Evolutionary conservation across 768 basidiomycete species (phyloP).

Genomic region (Tricholoma sp.): DNA sequence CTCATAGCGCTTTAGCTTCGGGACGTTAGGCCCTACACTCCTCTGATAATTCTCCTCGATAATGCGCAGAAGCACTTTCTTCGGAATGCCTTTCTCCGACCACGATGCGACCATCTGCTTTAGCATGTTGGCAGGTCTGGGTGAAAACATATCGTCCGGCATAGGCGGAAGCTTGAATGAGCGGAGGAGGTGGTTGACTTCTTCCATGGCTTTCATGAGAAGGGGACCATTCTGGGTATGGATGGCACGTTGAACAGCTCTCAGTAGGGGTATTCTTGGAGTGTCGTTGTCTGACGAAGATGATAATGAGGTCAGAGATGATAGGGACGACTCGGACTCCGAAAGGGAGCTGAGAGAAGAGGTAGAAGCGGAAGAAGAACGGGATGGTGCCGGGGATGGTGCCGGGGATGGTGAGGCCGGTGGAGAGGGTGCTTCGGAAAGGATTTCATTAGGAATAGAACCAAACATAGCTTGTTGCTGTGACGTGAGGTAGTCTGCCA

Average conservation of each 20-base stretch:
- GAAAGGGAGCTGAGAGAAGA: conserved; percentile 23
- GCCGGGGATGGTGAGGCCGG: conserved; percentile 32
- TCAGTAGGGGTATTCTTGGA: conserved; percentile 35
- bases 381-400: conserved; percentile 34
- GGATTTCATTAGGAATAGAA: conserved; percentile 47
- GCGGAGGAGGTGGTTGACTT: conserved; percentile 59
- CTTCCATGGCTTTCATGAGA: conserved; percentile 57
- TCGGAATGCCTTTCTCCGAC: conserved; percentile 51
- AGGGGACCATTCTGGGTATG: conserved; percentile 66
- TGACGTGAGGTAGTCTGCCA: conserved; percentile 61
- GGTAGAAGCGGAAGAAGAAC: conserved; percentile 26
- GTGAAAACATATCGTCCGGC: conserved; percentile 45
- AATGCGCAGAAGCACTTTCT: conserved; percentile 66
- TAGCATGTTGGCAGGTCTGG: conserved; percentile 41
- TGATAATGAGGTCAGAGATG: conserved; percentile 26
- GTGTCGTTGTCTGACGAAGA: conserved; percentile 19
- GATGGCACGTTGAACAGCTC: conserved; percentile 65
- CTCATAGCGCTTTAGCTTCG: conserved; percentile 72
- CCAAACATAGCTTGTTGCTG: conserved; percentile 65
- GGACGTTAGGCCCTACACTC: conserved; percentile 86
- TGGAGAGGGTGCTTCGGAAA: conserved; percentile 35
- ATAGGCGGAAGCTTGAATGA: conserved; percentile 61
- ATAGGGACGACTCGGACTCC: conserved; percentile 21
- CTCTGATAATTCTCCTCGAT: conserved; percentile 93
- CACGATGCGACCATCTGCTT: conserved; percentile 44